Evolutionary conservation across 257 asterid genomes (phyloP).

Genomic region (Forsythia viridissima): DNA sequence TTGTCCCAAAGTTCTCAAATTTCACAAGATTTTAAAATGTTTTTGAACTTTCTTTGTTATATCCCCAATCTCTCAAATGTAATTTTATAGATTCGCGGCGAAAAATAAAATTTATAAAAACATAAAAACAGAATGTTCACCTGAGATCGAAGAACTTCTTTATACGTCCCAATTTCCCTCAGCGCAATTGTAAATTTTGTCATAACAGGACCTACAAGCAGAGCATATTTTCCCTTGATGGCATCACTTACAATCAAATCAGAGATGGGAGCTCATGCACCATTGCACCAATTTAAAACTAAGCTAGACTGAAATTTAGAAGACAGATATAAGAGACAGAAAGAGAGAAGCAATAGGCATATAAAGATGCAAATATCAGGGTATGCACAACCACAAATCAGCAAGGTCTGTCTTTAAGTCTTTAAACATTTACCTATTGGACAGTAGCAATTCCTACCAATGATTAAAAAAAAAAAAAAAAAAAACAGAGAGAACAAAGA

Average conservation of each 20-base stretch:
- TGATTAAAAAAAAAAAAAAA: background rate
- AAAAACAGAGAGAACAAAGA: background rate
- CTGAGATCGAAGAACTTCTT: conserved; percentile 99
- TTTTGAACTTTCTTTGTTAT: background rate
- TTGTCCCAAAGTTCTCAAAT: background rate
- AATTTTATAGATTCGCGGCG: background rate
- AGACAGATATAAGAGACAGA: background rate
- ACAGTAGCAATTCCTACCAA: background rate
- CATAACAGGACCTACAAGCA: conserved; percentile 90
- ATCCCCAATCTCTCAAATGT: background rate
- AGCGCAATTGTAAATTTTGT: conserved; percentile 96
- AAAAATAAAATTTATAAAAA: background rate
- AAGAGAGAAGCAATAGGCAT: background rate
- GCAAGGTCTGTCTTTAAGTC: background rate
- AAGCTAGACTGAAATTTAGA: conserved; percentile 1
- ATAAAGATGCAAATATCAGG: conserved; percentile 7
- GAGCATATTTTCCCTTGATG: conserved; percentile 21
- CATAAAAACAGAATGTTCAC: conserved; percentile 34
- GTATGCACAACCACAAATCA: conserved; percentile 13
- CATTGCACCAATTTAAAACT: conserved; percentile 9
- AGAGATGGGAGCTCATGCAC: conserved; percentile 26
- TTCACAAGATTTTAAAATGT: background rate
- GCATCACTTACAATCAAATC: conserved; percentile 9
- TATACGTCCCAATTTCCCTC: conserved; percentile 97
- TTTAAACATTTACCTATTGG: background rate